Evolutionary conservation across 176 grass and related monocot species (phyloP), one percentile per base, ranked within the genome.

Genomic region (Poa pratensis): DNA sequence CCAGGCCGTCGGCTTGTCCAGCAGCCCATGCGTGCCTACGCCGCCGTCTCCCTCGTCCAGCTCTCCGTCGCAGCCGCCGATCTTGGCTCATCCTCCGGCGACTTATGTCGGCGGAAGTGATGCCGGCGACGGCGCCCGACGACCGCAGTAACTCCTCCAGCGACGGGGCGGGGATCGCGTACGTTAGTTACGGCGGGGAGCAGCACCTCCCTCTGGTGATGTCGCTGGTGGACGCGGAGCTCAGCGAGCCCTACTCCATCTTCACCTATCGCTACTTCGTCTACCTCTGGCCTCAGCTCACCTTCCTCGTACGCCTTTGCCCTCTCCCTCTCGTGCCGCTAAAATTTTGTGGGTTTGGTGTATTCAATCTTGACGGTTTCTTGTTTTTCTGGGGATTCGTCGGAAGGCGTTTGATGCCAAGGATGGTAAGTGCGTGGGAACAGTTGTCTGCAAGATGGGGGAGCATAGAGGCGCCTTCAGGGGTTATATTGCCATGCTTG

Each of bases 231-330:
- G 96, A 98, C 79, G 93, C 87, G 45, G 96, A 98, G 87, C 91
- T 98, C n/a, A 98, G 96, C 91, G 93, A 98, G 82, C 93, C 93
- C 78, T 98, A 98, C 80, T 98, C 96, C 69, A 98, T 98, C 93
- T 98, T 98, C 83, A 98, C 96, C 73, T 95, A 95, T 90, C 93
- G 93, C 83, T 98, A 98, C 86, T 95, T 98, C 91, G 93, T 98
- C 83, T 95, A 98, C 82, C 85, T 92, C 32, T 98, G 93, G 96
- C 96, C 96, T 6, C 89, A 98, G 86, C 93, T 98, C 49, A 98
- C 96, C 68, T 94, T 98, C 78, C 86, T 95, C 28, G 96, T 98
- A 92, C 34, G 78, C 16, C 16, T n/a, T 11, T 53, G 0, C 22
- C 0, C 22, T 42, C 30, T 15, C 3, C 52, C 43, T 43, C 34